Evolutionary conservation across 345 rosid species (phyloP).

Genomic region (Gossypium mustelinum): DNA sequence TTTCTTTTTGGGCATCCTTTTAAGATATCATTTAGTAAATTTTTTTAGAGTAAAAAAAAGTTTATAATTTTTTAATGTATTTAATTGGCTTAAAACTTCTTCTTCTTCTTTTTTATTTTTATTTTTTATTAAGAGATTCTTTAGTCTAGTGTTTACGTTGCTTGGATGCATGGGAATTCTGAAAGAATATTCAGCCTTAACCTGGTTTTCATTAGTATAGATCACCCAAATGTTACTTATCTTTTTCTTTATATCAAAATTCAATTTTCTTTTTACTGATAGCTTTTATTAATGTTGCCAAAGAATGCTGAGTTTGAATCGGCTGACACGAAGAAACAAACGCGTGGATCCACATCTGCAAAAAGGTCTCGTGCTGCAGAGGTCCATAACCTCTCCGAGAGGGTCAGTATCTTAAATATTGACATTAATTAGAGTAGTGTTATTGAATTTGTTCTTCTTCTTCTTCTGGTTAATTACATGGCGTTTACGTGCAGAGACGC

Average conservation of each 20-base stretch:
- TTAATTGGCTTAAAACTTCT: no score
- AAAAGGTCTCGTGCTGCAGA: conserved; percentile 90
- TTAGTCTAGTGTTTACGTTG: not conserved
- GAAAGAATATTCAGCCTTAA: not conserved
- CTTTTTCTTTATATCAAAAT: not conserved
- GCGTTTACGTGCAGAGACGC: conserved; percentile 39
- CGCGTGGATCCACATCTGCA: conserved; percentile 53
- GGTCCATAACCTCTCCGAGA: conserved; percentile 94
- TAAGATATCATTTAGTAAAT: not conserved
- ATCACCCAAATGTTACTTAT: not conserved
- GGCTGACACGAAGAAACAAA: conserved; percentile 45
- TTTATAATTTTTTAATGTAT: no score
- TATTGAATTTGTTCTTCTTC: not conserved
- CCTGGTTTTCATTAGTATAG: not conserved
- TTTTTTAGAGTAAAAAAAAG: not conserved
- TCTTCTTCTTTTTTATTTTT: no score
- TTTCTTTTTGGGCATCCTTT: not conserved
- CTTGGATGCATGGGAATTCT: not conserved
- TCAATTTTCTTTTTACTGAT: not conserved
- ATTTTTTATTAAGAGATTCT: not conserved
- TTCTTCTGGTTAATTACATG: not conserved
- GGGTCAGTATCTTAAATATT: conserved; percentile 45
- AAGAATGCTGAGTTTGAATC: conserved; percentile 66
- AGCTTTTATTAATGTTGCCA: not conserved
- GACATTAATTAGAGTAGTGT: not conserved